A percentile compares a stretch with the other conserved stretches of the same genome.
phyloP scores from a whole-genome alignment of 371 early-diverging fungal genomes.

The Blyttiomyces sp. region DNA sequence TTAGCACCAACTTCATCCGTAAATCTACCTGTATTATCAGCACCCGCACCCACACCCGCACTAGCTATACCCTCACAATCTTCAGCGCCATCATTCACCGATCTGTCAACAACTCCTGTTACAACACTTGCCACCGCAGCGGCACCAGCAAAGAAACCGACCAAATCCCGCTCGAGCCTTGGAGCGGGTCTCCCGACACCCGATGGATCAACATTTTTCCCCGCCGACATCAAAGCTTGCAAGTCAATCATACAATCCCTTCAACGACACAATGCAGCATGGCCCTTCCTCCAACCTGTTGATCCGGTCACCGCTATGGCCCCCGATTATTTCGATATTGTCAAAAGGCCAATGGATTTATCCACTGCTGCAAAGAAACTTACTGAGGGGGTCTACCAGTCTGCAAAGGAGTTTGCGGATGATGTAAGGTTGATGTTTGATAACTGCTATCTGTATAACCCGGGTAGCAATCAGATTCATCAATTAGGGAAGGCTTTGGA shows the following conservation, averaged over 20 bases:
- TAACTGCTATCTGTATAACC: slow-evolving; percentile 36
- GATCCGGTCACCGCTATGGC: slow-evolving; percentile 55
- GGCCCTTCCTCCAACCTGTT: slow-evolving; percentile 52
- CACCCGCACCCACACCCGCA: no score
- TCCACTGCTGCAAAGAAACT: slow-evolving; percentile 58
- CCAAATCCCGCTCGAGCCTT: no score
- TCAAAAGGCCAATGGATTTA: slow-evolving; percentile 71
- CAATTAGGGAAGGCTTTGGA: slow-evolving; percentile 19
- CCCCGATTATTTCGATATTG: slow-evolving; percentile 75
- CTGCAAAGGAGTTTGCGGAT: slow-evolving; percentile 55
- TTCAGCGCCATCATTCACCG: no score
- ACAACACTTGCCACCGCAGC: no score
- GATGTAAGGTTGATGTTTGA: slow-evolving; percentile 83
- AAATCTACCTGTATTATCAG: no score
- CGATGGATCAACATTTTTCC: not conserved
- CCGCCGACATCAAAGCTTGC: slow-evolving; percentile 8
- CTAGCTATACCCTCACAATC: no score
- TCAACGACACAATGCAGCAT: slow-evolving; percentile 19
- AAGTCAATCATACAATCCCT: slow-evolving; percentile 10
- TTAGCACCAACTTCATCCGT: no score
- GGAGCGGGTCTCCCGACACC: not conserved
- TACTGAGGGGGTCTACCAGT: slow-evolving; percentile 29
- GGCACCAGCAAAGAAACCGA: no score
- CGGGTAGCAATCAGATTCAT: slow-evolving; percentile 22
- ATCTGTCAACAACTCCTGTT: no score